Base-by-base conservation (phyloP, 2,329 filamentous ascomycete genomes). In the Tympanopsis confertula region DNA sequence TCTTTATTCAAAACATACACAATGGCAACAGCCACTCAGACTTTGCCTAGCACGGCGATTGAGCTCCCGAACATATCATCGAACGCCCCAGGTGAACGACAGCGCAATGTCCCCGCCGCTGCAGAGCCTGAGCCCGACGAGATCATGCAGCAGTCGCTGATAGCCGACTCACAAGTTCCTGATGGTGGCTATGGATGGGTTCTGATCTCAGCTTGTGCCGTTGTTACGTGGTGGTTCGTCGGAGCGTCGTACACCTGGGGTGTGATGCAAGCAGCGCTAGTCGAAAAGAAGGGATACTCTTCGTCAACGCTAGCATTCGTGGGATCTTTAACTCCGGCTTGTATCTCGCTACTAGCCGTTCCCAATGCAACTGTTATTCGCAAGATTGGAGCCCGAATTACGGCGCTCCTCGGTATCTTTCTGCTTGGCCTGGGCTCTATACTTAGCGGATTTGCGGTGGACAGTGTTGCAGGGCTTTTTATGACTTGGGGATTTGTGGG, bases 231-330 rank as follows among this genome's bases (percentile, higher is more conserved):
- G 58, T 74, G 69, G 71, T 62, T 68, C 37, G 63, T 70, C 36
- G 74, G 73, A 37, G 70, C 64, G 1, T 62, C 62, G 5, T 75
- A 74, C 47, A 65, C 63, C 43, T 80, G 74, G 73, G 76, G 74
- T 18, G 63, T 81, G 0, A 56, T 78, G 35, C 75, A 81, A 51
- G 61, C 62, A 3, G 72, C 66, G 0, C 60, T 80, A 1, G 65
- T 76, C 3, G 53, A 66, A 22, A 54, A 65, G 7, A 57, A 59
- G 0, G 53, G 75, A 1, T 62, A 62, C 1, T 61, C 62, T 0
- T 59, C 71, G 0, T 66, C 66, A 0, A 73, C 68, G 1, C 56
- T 80, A 17, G 67, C 71, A 2, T 80, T 77, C 43, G 68, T 79
- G 3, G 74, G 74, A 2, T 71, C 67, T 1, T 46, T 78, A 12